Conservation (phyloP, 1,139 yeast genomes). For the Magnusiomyces magnusii region DNA sequence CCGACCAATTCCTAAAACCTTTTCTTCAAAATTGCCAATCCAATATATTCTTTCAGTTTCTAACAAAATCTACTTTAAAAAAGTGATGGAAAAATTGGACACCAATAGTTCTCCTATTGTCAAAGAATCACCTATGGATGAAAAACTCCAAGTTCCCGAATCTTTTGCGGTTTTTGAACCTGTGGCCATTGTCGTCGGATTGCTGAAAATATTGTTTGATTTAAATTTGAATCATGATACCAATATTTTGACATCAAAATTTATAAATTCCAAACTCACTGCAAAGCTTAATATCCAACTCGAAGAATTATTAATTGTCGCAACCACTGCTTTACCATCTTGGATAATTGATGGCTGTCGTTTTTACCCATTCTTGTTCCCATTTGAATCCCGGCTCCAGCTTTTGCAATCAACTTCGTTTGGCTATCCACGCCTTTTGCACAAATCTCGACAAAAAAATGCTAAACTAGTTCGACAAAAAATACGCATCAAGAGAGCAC, state of each 20-base stretch:
- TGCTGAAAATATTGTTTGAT: conserved; percentile 48
- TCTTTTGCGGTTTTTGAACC: conserved; percentile 39
- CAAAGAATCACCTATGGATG: conserved; percentile 28
- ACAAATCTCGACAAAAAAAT: conserved; percentile 56
- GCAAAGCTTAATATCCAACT: conserved; percentile 82
- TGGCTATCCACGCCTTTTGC: conserved; percentile 81
- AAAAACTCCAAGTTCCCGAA: conserved; percentile 25
- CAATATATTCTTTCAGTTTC: conserved; percentile 48
- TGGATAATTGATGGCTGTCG: conserved; percentile 76
- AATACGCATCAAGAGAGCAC: conserved; percentile 65
- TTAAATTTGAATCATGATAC: conserved; percentile 34
- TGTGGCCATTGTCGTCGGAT: conserved; percentile 45
- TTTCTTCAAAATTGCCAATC: conserved; percentile 24
- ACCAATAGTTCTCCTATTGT: conserved; percentile 16
- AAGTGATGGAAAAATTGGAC: conserved; percentile 31
- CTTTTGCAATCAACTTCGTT: conserved; percentile 85
- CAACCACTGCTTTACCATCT: conserved; percentile 77
- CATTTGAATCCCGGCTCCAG: conserved; percentile 69
- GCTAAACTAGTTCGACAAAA: conserved; percentile 81
- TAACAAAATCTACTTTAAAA: conserved; percentile 49
- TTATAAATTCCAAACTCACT: conserved; percentile 73
- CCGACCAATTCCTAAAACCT: not conserved
- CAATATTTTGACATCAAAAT: conserved; percentile 39
- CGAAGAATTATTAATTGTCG: conserved; percentile 84
- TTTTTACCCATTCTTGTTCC: conserved; percentile 74